A percentile compares a stretch with the other conserved stretches of the same genome.
These are phyloP conservation scores for Paramyrothecium roridum DNA, from an alignment of 2,329 filamentous ascomycete species.

Conservation along the genomic window DNA sequence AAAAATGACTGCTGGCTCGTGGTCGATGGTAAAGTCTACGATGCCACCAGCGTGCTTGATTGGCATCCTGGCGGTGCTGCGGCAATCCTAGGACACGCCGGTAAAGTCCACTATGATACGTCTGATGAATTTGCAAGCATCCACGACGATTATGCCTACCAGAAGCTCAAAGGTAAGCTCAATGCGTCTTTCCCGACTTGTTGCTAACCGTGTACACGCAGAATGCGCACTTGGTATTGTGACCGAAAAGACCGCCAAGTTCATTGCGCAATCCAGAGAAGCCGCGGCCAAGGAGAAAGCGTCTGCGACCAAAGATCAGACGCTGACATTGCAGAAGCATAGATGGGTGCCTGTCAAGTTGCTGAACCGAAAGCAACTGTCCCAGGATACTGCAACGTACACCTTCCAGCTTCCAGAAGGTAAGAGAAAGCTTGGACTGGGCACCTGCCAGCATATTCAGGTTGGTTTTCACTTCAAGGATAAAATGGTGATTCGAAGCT, in stretches of 20 bases:
- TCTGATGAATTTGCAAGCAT: conserved; percentile 46
- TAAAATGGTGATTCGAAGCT: conserved; percentile 45
- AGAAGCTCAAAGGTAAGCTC: conserved; percentile 39
- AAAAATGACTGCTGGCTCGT: conserved; percentile 52
- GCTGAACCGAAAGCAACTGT: conserved; percentile 30
- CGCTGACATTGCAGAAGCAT: conserved; percentile 36
- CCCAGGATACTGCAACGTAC: conserved; percentile 35
- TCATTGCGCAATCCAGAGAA: conserved; percentile 41
- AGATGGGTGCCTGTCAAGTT: conserved; percentile 44
- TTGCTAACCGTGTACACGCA: conserved; percentile 8
- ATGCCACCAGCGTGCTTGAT: conserved; percentile 40
- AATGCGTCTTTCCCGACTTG: background rate
- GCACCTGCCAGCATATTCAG: conserved; percentile 50
- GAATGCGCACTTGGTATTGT: conserved; percentile 47
- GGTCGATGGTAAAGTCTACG: conserved; percentile 48
- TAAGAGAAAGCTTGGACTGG: conserved; percentile 39
- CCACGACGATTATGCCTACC: conserved; percentile 47
- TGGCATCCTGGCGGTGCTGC: conserved; percentile 49
- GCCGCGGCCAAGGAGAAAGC: conserved; percentile 32
- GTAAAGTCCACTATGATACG: conserved; percentile 44
- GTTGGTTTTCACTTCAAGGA: conserved; percentile 50
- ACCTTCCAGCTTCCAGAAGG: conserved; percentile 40
- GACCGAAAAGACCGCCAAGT: conserved; percentile 44
- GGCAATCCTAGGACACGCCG: conserved; percentile 45
- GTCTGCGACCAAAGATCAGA: conserved; percentile 10